These are phyloP conservation scores for Limtongia smithiae DNA, from an alignment of 805 yeast species.

Conservation along the genomic window DNA sequence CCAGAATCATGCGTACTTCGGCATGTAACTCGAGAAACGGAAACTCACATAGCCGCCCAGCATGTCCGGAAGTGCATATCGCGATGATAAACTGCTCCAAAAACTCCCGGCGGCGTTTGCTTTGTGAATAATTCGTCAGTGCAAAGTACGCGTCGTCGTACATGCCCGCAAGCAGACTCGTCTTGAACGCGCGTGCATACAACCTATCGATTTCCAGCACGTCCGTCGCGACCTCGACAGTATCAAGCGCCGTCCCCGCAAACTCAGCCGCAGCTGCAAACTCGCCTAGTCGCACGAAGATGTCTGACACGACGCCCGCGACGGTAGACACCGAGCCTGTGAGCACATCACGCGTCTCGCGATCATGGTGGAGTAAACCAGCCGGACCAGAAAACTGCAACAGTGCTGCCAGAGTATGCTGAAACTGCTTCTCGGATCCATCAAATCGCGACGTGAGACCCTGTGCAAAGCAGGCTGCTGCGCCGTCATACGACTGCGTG, in stretches of 20 bases:
- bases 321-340: neutral
- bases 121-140: slow-evolving; percentile 4
- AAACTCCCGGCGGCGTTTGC: slow-evolving; percentile 26
- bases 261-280: too few species aligned
- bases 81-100: slow-evolving; percentile 40
- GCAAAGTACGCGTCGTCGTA: slow-evolving; percentile 31
- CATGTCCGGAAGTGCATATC: slow-evolving; percentile 42
- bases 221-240: neutral
- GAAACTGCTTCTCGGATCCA: neutral
- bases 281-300: too few species aligned
- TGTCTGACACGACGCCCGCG: too few species aligned
- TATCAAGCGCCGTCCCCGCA: too few species aligned
- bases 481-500: slow-evolving; percentile 1
- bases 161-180: slow-evolving; percentile 18
- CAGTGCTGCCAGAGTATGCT: neutral
- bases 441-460: neutral
- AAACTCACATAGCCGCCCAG: slow-evolving; percentile 42
- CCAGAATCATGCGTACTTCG: slow-evolving; percentile 45
- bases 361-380: too few species aligned
- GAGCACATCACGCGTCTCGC: neutral
- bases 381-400: neutral
- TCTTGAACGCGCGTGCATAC: slow-evolving; percentile 3
- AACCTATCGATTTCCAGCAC: neutral
- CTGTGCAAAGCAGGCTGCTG: slow-evolving; percentile 4
- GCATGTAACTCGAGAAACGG: slow-evolving; percentile 46